phyloP scores from a whole-genome alignment of 768 basidiomycete genomes.

The Tubosaeta sp. region DNA sequence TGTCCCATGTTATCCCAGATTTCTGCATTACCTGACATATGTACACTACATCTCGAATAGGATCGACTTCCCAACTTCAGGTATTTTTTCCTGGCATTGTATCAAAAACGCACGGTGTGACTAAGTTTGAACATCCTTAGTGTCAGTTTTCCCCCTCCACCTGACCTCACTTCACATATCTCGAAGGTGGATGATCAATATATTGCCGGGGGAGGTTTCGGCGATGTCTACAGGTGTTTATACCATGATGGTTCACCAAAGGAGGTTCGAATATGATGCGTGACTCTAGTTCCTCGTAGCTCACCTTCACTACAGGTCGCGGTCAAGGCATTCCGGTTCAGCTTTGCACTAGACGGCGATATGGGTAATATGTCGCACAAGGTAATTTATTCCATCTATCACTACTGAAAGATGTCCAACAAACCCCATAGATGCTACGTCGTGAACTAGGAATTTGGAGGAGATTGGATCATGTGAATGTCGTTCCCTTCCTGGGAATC shows the following conservation, averaged over 20 bases:
- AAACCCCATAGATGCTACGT: conserved; percentile 27
- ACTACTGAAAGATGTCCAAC: not conserved
- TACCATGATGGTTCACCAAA: conserved; percentile 2
- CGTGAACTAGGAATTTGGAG: conserved; percentile 31
- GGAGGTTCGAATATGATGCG: not conserved
- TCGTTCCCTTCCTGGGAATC: conserved; percentile 28
- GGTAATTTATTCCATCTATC: not conserved
- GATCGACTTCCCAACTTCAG: not conserved
- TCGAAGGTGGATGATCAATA: not conserved
- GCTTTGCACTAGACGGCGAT: not conserved
- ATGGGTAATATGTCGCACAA: not conserved
- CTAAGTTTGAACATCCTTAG: not conserved
- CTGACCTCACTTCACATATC: conserved; percentile 9
- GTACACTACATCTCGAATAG: not conserved
- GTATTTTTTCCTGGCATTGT: not conserved
- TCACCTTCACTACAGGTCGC: conserved; percentile 11
- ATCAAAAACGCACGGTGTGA: too few species aligned
- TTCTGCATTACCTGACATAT: not conserved
- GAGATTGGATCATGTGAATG: conserved; percentile 20
- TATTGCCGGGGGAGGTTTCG: conserved; percentile 9
- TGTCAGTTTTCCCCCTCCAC: not conserved
- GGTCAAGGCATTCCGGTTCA: conserved; percentile 23
- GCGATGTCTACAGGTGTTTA: conserved; percentile 14
- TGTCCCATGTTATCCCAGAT: not conserved
- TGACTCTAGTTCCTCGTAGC: rapidly evolving